phyloP scores from a whole-genome alignment of 2,329 filamentous ascomycete species.

The Botryotinia calthae region DNA sequence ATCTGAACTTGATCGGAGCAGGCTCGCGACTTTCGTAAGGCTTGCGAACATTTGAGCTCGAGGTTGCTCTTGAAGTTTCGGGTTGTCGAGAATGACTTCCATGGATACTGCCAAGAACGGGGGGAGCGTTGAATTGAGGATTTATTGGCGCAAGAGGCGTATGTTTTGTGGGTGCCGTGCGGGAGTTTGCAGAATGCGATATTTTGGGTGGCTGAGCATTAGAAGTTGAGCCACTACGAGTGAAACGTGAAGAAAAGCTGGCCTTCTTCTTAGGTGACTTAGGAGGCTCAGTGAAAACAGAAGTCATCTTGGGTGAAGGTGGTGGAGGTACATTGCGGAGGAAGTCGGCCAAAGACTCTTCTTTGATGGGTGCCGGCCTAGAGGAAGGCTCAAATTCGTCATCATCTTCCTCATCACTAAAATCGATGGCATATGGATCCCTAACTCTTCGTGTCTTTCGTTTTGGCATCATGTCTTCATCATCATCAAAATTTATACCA shows the following conservation, averaged over 20 bases:
- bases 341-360: conserved; percentile 73
- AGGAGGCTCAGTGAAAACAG: conserved; percentile 26
- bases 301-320: conserved; percentile 43
- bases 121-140: conserved; percentile 51
- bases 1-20: conserved; percentile 27
- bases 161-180: conserved; percentile 41
- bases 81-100: conserved; percentile 30
- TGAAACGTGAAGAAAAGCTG: conserved; percentile 61
- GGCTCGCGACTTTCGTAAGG: conserved; percentile 45
- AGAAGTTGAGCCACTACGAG: conserved; percentile 39
- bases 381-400: conserved; percentile 35
- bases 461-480: conserved; percentile 54
- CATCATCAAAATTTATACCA: conserved; percentile 29
- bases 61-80: conserved; percentile 25
- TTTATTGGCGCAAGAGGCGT: conserved; percentile 28
- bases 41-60: conserved; percentile 46
- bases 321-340: conserved; percentile 68
- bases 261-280: conserved; percentile 52
- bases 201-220: conserved; percentile 40
- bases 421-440: conserved; percentile 92
- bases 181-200: conserved; percentile 30
- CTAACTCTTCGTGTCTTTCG: conserved; percentile 75
- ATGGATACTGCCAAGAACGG: conserved; percentile 48
- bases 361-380: conserved; percentile 37
- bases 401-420: conserved; percentile 48